Conservation (phyloP, 108 stramenopile species). For the Chaetoceros tenuissimus region DNA sequence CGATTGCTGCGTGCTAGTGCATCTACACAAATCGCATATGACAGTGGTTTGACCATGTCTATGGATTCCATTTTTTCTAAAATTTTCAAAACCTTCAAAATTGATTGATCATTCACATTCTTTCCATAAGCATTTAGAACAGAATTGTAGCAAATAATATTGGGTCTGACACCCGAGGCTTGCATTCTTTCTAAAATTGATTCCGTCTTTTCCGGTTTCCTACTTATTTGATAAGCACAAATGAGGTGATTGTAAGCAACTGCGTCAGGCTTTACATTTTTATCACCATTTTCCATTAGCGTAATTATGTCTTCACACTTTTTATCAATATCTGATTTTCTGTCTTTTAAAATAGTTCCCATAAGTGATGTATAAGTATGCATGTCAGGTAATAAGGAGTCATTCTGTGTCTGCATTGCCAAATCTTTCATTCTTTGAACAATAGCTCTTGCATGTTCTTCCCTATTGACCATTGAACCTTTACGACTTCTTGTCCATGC, state of each 20-base stretch:
- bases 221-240: neutral
- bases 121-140: neutral
- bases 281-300: neutral
- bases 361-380: slow-evolving; percentile 2
- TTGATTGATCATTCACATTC: neutral
- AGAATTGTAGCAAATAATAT: neutral
- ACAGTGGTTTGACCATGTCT: neutral
- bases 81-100: neutral
- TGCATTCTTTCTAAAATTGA: neutral
- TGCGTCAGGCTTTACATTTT: slow-evolving; percentile 3
- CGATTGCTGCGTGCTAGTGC: neutral
- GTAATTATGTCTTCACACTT: neutral
- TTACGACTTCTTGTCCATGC: neutral
- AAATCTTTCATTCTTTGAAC: neutral
- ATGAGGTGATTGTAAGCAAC: slow-evolving; percentile 3
- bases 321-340: neutral
- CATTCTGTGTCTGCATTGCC: neutral
- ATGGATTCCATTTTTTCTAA: neutral
- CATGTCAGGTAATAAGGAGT: neutral
- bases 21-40: neutral
- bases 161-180: neutral
- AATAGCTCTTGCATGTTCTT: too few species aligned
- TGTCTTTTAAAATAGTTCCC: slow-evolving; percentile 1
- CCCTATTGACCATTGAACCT: neutral
- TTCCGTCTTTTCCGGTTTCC: neutral